phyloP scores from a whole-genome alignment of 352 stramenopile species.

The Sclerospora graminicola region DNA sequence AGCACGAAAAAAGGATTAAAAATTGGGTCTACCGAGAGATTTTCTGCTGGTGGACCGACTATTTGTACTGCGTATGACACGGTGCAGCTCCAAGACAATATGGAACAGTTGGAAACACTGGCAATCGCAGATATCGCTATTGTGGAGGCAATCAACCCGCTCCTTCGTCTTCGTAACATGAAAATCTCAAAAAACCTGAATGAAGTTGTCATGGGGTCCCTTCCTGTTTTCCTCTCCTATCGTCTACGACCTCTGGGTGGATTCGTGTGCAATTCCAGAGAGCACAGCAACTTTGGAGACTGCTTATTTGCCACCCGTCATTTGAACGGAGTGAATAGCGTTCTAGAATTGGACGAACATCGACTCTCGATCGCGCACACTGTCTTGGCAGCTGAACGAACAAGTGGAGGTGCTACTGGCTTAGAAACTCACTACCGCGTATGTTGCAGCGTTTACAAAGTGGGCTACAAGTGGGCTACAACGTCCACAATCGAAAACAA shows the following conservation, averaged over 20 bases:
- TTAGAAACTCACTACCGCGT: too few relatives aligned
- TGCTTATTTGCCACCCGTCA: slow-evolving; percentile 57
- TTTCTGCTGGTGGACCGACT: too few relatives aligned
- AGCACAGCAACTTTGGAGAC: slow-evolving; percentile 52
- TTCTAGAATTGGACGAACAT: slow-evolving; percentile 20
- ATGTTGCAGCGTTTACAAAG: too few relatives aligned
- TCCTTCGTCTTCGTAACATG: slow-evolving; percentile 25
- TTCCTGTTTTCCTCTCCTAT: slow-evolving; percentile 48
- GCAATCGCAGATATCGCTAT: too few relatives aligned
- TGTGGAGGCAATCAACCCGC: slow-evolving; percentile 18
- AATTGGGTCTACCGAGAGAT: too few relatives aligned
- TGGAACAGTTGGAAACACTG: too few relatives aligned
- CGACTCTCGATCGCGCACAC: slow-evolving; percentile 14
- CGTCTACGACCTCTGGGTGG: slow-evolving; percentile 34
- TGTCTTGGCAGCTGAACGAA: too few relatives aligned
- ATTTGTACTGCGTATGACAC: slow-evolving; percentile 28
- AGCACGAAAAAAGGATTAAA: slow-evolving; percentile 15
- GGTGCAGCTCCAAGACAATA: slow-evolving; percentile 15
- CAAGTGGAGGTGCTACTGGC: too few relatives aligned
- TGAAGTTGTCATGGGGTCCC: slow-evolving; percentile 14
- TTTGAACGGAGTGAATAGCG: slow-evolving; percentile 5
- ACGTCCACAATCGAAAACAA: slow-evolving; percentile 42
- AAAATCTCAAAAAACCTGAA: slow-evolving; percentile 53
- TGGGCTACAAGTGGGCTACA: slow-evolving; percentile 27
- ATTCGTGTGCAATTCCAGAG: too few relatives aligned